phyloP scores from a whole-genome alignment of 768 basidiomycete genomes.

The Panellus pusillus region DNA sequence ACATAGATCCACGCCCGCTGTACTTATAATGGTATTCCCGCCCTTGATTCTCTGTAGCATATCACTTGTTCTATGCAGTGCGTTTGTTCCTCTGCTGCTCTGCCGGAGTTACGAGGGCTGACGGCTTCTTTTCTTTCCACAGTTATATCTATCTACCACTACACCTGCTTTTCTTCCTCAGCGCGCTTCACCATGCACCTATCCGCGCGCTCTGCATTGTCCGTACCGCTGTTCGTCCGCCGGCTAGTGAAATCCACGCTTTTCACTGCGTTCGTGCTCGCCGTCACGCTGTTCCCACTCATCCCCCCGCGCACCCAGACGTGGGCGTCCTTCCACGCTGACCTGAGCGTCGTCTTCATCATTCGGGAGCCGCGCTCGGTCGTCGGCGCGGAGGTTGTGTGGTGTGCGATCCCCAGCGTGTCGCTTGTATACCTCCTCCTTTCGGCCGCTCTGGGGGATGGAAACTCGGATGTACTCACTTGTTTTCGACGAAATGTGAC shows the following conservation, averaged over 20 bases:
- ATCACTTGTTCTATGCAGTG: conserved; percentile 8
- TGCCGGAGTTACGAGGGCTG: background rate
- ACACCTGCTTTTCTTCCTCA: background rate
- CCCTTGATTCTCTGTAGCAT: conserved; percentile 6
- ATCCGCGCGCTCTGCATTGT: conserved; percentile 10
- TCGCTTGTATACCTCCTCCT: conserved; percentile 41
- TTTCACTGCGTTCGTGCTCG: conserved; percentile 1
- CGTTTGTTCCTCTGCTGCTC: background rate
- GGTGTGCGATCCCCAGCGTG: conserved; percentile 42
- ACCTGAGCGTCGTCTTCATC: conserved; percentile 36
- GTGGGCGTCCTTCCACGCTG: conserved; percentile 36
- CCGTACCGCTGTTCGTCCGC: conserved; percentile 4
- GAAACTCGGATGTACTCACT: conserved; percentile 33
- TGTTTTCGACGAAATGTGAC: conserved; percentile 30
- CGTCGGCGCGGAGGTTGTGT: conserved; percentile 29
- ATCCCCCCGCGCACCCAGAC: conserved; percentile 23
- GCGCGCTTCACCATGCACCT: conserved; percentile 5
- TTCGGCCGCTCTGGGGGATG: conserved; percentile 38
- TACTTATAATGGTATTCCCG: conserved; percentile 9
- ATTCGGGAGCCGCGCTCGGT: conserved; percentile 27
- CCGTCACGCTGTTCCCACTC: conserved; percentile 28
- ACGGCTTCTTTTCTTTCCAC: background rate
- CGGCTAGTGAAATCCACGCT: conserved; percentile 1
- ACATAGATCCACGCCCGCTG: conserved; percentile 10
- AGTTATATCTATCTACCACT: conserved; percentile 7